Evolutionary conservation across 2,329 filamentous ascomycete species (phyloP).

Genomic region (Xylaria sp.): DNA sequence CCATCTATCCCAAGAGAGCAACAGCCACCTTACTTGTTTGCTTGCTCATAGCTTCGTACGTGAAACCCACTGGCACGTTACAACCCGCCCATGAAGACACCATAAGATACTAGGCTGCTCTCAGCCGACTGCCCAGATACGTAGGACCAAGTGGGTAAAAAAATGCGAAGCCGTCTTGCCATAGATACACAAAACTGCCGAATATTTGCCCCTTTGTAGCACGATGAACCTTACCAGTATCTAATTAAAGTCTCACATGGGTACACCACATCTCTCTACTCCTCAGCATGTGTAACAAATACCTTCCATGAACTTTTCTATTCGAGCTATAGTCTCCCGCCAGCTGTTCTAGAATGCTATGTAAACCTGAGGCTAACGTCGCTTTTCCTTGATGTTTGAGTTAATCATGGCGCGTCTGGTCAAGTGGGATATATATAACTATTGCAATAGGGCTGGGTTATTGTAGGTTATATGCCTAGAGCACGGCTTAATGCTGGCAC

Average conservation of each 20-base stretch:
- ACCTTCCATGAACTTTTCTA: neutral
- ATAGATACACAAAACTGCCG: slow-evolving; percentile 9
- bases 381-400: neutral
- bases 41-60: neutral
- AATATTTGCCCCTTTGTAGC: slow-evolving; percentile 11
- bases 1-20: neutral
- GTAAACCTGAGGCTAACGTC: neutral
- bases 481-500: neutral
- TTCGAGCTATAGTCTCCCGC: no score
- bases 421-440: neutral
- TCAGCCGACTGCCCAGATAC: neutral
- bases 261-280: neutral
- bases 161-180: neutral
- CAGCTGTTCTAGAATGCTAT: neutral
- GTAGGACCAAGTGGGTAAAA: neutral
- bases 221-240: neutral
- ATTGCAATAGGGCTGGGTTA: neutral
- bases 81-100: neutral
- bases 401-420: neutral
- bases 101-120: neutral
- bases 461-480: slow-evolving; percentile 10
- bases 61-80: neutral
- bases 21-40: slow-evolving; percentile 19
- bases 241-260: slow-evolving; percentile 7
- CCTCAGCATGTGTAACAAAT: neutral